These are phyloP conservation scores for Celoporthe dispersa DNA, from an alignment of 2,329 filamentous ascomycete species.

Conservation along the genomic window DNA sequence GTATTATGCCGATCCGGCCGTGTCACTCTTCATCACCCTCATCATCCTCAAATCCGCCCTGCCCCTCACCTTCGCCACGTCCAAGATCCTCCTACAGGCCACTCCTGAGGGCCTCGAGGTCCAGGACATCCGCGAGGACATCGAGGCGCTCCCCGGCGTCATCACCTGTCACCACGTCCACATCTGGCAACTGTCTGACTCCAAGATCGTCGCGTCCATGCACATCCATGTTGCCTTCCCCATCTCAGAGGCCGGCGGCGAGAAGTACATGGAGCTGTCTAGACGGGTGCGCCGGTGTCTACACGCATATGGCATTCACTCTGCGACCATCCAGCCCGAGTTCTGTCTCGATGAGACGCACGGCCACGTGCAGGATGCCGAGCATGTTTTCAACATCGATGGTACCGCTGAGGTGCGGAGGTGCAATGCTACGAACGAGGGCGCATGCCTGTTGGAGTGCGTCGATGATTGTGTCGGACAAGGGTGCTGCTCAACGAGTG, in stretches of 20 bases:
- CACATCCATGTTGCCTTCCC: constrained; percentile 93
- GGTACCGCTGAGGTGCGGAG: constrained; percentile 36
- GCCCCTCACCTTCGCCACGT: constrained; percentile 77
- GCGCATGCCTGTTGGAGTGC: constrained; percentile 56
- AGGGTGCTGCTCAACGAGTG: constrained; percentile 47
- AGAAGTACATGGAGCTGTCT: constrained; percentile 89
- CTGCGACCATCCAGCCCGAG: constrained; percentile 95
- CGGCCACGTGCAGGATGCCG: constrained; percentile 41
- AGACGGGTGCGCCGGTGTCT: constrained; percentile 83
- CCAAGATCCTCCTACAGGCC: constrained; percentile 90
- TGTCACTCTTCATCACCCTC: constrained; percentile 91
- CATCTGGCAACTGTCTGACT: constrained; percentile 96
- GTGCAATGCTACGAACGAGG: constrained; percentile 34
- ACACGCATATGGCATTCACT: constrained; percentile 95
- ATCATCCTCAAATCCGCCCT: constrained; percentile 76
- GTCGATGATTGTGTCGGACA: constrained; percentile 52
- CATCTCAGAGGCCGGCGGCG: constrained; percentile 77
- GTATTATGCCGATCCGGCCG: constrained; percentile 86
- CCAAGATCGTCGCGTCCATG: constrained; percentile 89
- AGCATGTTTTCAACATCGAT: constrained; percentile 38
- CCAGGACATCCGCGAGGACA: constrained; percentile 90
- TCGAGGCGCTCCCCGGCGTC: constrained; percentile 81
- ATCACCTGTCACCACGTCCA: constrained; percentile 94
- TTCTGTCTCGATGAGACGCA: constrained; percentile 64
- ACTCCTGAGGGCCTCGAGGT: constrained; percentile 88